Conservation (phyloP, 805 yeast genomes). For the Teunomyces pallodes region DNA sequence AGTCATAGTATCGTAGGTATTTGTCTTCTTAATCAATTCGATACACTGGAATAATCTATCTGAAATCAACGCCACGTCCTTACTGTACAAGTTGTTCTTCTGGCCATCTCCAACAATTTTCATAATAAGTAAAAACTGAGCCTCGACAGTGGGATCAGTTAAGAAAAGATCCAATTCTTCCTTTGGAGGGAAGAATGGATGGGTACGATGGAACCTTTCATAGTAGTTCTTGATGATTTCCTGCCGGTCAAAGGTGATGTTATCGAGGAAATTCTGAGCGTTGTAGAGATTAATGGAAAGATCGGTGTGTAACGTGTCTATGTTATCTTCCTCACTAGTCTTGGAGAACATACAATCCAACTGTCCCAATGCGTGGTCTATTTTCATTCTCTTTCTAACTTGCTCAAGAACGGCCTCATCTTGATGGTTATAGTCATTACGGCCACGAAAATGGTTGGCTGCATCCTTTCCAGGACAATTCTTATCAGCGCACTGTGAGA, state of each 20-base stretch:
- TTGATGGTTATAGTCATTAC: not conserved
- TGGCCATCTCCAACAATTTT: constrained; percentile 51
- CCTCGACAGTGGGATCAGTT: constrained; percentile 28
- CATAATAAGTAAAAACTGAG: constrained; percentile 47
- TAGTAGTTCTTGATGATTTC: constrained; percentile 27
- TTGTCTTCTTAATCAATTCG: constrained; percentile 10
- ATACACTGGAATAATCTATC: constrained; percentile 19
- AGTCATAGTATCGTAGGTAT: constrained; percentile 38
- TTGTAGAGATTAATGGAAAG: constrained; percentile 2
- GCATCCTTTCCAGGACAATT: constrained; percentile 5
- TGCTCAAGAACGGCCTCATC: constrained; percentile 3
- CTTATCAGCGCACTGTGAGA: not conserved
- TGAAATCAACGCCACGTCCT: constrained; percentile 10
- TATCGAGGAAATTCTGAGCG: constrained; percentile 17
- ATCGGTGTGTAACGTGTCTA: constrained; percentile 1
- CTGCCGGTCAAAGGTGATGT: constrained; percentile 11
- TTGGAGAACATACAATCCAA: constrained; percentile 5
- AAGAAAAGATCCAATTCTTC: constrained; percentile 34
- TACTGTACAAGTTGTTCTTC: constrained; percentile 17
- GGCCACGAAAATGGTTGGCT: constrained; percentile 2
- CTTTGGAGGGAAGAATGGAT: constrained; percentile 47
- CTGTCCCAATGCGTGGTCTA: constrained; percentile 5
- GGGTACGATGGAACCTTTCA: constrained; percentile 37
- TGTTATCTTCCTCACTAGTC: not conserved
- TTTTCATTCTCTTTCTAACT: constrained; percentile 6